These are phyloP conservation scores for Sporobolomyces roseus DNA, from an alignment of 768 basidiomycete species.

Conservation along the genomic window DNA sequence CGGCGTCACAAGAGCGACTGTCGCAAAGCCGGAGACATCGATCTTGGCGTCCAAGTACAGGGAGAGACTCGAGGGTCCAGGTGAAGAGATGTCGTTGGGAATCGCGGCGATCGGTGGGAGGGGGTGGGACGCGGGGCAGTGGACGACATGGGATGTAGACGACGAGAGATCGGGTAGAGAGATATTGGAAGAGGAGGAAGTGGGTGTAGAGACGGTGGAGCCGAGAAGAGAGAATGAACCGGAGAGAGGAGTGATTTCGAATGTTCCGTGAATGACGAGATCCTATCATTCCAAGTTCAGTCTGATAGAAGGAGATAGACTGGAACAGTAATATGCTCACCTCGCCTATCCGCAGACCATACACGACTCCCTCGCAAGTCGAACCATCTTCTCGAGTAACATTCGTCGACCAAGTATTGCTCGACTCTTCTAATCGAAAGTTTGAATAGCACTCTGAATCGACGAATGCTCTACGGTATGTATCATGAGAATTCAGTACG, in stretches of 20 bases:
- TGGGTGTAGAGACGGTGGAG: constrained; percentile 47
- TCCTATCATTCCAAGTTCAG: constrained; percentile 52
- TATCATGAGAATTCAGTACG: background rate
- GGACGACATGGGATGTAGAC: constrained; percentile 55
- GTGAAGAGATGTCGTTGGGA: background rate
- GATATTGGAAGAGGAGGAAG: background rate
- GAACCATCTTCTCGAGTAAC: constrained; percentile 52
- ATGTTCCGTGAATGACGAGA: constrained; percentile 67
- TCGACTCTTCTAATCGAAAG: constrained; percentile 2
- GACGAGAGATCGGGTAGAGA: background rate
- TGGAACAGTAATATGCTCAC: constrained; percentile 10
- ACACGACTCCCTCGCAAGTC: constrained; percentile 45
- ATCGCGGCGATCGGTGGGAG: constrained; percentile 57
- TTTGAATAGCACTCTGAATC: constrained; percentile 27
- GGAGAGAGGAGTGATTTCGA: constrained; percentile 60
- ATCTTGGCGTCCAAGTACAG: constrained; percentile 10
- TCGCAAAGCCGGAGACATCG: constrained; percentile 30
- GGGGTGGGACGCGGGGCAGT: constrained; percentile 74
- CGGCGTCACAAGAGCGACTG: constrained; percentile 21
- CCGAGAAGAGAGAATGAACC: constrained; percentile 64
- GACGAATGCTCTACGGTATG: constrained; percentile 34
- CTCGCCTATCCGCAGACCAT: constrained; percentile 13
- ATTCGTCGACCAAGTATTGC: constrained; percentile 50
- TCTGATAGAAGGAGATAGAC: too few relatives aligned
- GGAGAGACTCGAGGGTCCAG: background rate